Percentiles rank a stretch among this genome's conserved stretches.
These are phyloP conservation scores for Hysterium pulicare DNA, from an alignment of 2,329 filamentous ascomycete genomes.

Conservation along the genomic window DNA sequence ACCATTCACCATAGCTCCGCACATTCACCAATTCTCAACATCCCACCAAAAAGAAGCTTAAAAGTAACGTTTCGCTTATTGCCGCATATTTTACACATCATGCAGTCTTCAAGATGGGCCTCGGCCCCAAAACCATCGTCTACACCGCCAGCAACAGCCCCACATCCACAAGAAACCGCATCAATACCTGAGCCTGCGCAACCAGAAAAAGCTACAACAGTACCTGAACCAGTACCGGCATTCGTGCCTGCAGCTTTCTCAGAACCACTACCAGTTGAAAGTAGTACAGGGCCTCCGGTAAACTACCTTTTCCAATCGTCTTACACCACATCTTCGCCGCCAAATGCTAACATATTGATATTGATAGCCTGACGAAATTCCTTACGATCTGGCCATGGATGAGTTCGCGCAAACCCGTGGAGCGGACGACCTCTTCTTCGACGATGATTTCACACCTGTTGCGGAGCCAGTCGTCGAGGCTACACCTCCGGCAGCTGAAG, in stretches of 20 bases:
- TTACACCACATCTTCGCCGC: background rate
- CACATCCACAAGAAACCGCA: background rate
- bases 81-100: background rate
- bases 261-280: constrained; percentile 1
- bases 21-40: background rate
- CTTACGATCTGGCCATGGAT: constrained; percentile 35
- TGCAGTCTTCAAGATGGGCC: constrained; percentile 6
- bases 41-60: background rate
- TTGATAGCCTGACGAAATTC: constrained; percentile 7
- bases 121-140: background rate
- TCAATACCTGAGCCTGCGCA: constrained; percentile 1
- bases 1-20: background rate
- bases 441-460: constrained; percentile 49
- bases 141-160: background rate
- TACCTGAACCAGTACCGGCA: background rate
- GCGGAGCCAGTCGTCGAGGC: constrained; percentile 40
- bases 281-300: background rate
- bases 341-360: background rate
- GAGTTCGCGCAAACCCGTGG: constrained; percentile 50
- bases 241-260: background rate
- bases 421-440: constrained; percentile 51
- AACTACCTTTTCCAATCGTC: background rate
- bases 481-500: constrained; percentile 12
- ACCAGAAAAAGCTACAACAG: background rate
- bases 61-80: background rate